Conservation (phyloP, 257 asterid species). For the Solanum dulcamara region DNA sequence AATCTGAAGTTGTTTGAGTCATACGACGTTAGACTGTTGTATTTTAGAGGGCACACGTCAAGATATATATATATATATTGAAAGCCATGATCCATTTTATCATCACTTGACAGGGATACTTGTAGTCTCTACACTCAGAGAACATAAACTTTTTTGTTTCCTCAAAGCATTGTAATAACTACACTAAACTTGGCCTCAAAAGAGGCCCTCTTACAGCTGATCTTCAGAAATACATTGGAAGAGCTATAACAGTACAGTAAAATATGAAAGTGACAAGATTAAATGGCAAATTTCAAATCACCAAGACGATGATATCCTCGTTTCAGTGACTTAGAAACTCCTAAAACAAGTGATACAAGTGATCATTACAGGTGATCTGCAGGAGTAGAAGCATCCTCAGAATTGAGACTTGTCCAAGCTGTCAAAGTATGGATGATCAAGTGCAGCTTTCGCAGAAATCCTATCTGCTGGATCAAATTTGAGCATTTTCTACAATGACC, state of each 20-base stretch:
- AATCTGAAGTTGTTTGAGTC: no score
- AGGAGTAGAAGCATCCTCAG: slow-evolving; percentile 16
- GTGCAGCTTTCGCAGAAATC: slow-evolving; percentile 84
- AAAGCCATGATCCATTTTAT: no score
- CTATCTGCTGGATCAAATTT: slow-evolving; percentile 76
- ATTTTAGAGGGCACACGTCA: no score
- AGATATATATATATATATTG: no score
- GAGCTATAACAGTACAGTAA: background rate
- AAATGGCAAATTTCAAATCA: slow-evolving; percentile 16
- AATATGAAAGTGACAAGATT: background rate
- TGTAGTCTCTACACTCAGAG: no score
- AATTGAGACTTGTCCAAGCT: slow-evolving; percentile 81
- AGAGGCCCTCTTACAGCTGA: background rate
- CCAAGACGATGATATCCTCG: slow-evolving; percentile 43
- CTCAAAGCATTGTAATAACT: background rate
- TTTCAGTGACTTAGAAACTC: background rate
- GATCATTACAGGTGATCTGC: background rate
- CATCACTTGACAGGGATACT: no score
- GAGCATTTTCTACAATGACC: slow-evolving; percentile 62
- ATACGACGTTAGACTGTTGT: no score
- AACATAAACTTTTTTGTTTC: background rate
- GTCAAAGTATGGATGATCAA: slow-evolving; percentile 92
- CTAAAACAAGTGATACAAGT: background rate
- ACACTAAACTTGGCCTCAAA: background rate
- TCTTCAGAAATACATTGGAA: background rate